Percentiles rank a stretch among this genome's conserved stretches.
phyloP scores from a whole-genome alignment of 148 eudicot species.

The Vaccinium myrtillus region DNA sequence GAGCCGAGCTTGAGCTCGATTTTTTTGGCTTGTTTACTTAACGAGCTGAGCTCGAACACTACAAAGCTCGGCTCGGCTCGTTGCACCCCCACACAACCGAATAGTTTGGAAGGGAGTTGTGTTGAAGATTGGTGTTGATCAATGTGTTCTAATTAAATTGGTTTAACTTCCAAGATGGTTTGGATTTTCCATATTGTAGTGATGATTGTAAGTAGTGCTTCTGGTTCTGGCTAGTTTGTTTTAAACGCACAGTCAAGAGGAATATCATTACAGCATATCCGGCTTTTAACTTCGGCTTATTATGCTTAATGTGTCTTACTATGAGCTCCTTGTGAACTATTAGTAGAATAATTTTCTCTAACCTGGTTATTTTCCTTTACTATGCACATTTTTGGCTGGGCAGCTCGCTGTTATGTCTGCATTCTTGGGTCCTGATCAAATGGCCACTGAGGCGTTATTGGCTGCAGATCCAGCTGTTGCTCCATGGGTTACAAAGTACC shows the following conservation, averaged over 20 bases:
- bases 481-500: conserved; percentile 95
- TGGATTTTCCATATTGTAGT: conserved; percentile 8
- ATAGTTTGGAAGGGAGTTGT: no score
- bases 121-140: background rate
- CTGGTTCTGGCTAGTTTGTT: background rate
- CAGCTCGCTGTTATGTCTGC: conserved; percentile 98
- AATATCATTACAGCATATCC: background rate
- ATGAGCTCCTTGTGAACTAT: background rate
- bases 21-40: no score
- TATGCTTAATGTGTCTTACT: background rate
- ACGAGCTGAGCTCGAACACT: no score
- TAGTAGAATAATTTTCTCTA: background rate
- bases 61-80: no score
- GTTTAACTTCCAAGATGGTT: background rate
- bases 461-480: conserved; percentile 77
- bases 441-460: conserved; percentile 63
- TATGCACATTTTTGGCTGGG: conserved; percentile 7
- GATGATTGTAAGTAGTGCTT: background rate
- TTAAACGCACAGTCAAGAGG: background rate
- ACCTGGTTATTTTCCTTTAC: background rate
- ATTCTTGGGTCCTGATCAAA: conserved; percentile 94
- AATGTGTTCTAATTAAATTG: background rate
- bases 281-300: background rate
- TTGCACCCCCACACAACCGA: no score
- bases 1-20: no score